Evolutionary conservation across 495 filamentous ascomycete species (phyloP), one percentile per base, ranked within the genome.

Genomic region (Penicillium nucicola): DNA sequence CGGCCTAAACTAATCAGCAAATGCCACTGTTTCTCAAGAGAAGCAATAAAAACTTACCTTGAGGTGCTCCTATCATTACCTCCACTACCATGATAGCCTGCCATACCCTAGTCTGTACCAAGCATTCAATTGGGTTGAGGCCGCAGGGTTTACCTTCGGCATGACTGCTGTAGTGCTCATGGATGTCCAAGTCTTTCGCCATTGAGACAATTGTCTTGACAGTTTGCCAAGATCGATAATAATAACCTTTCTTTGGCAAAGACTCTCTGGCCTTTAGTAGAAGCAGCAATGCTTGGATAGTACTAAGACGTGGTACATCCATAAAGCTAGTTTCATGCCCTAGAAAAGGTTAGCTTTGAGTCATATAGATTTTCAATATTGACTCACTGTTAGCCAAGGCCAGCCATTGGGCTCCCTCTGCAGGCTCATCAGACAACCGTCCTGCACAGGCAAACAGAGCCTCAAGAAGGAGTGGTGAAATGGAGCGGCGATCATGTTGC

Each of bases 141-240:
- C 77, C 86, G 61, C 92, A 96, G 2, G 76, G 57, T 52, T 79
- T 78, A 37, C 87, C 86, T 47, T 83, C 79, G 44, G 83, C 77
- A 67, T 98, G 93, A 34, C 79, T 77, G 35, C 83, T 83, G 56
- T 83, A 82, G 69, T 98, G 93, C 61, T 95, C 90, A 62, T 97
- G 84, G 7, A 98, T 76, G 35, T 90, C 91, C 45, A 98, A 76
- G 63, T 98, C 93, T 58, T 95, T 91, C 36, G 84, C 90, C 88
- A 98, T 95, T 10, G 89, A 84, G 18, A 96, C 85, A 46, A 92
- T 85, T 35, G 88, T 90, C 45, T 96, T 92, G 39, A 97, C 84
- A 6, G 88, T 95, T 82, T 96, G 96, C 93, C 93, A 98, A 10
- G 93, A 98, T 19, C 93, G 83, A 64, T 92, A 97, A 68, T 93